Percentiles rank a stretch among this genome's conserved stretches.
Conservation (phyloP, 805 yeast genomes). For the Ascoidea tarda region DNA sequence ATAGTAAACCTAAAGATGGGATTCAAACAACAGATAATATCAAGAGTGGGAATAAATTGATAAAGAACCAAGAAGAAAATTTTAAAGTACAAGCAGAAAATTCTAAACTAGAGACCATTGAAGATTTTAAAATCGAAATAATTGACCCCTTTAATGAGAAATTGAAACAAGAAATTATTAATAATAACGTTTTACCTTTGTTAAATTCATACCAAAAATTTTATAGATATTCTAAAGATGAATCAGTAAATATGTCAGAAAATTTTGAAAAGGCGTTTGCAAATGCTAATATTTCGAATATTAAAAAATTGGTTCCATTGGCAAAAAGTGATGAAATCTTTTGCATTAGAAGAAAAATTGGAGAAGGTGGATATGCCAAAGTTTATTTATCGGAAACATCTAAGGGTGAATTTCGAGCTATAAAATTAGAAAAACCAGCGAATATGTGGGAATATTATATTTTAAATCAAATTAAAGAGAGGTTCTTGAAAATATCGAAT, state of each 20-base stretch:
- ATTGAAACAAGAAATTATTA: background rate
- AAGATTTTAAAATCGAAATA: background rate
- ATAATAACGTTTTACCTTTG: background rate
- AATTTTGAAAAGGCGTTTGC: no score
- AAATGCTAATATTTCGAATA: background rate
- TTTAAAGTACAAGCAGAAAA: background rate
- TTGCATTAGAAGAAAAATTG: slow-evolving; percentile 29
- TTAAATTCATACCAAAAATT: background rate
- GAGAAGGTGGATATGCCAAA: slow-evolving; percentile 70
- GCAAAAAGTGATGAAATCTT: slow-evolving; percentile 18
- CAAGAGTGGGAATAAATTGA: background rate
- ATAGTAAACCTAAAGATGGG: no score
- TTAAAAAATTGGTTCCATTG: background rate
- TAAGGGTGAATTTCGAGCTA: slow-evolving; percentile 40
- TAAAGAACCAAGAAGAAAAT: background rate
- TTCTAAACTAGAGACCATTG: background rate
- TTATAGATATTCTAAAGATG: background rate
- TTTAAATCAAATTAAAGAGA: slow-evolving; percentile 36
- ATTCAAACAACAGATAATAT: background rate
- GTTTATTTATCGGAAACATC: slow-evolving; percentile 60
- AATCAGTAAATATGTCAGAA: no score
- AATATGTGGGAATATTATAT: slow-evolving; percentile 76
- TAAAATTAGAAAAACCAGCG: slow-evolving; percentile 61
- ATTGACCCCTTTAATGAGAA: background rate
- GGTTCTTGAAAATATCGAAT: slow-evolving; percentile 16